These are phyloP conservation scores for Eucalyptus melliodora DNA, from an alignment of 345 rosid species.

Conservation along the genomic window DNA sequence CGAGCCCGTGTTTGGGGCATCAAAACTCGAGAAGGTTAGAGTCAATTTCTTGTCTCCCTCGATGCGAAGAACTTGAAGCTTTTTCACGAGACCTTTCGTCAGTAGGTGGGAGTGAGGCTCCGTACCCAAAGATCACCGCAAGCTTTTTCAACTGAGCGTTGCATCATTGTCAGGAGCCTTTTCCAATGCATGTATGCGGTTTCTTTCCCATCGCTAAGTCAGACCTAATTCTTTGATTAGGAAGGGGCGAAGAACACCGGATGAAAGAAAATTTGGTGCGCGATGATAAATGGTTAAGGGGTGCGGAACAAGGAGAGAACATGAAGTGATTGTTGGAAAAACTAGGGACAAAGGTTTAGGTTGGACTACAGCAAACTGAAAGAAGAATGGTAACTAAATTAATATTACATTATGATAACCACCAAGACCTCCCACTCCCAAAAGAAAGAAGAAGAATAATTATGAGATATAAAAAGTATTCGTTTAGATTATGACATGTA, in stretches of 20 bases:
- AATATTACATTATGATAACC: neutral
- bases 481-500: neutral
- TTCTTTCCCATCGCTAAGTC: neutral
- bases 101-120: neutral
- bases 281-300: neutral
- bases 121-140: neutral
- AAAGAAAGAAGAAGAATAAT: neutral
- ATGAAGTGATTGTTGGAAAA: neutral
- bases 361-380: neutral
- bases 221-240: neutral
- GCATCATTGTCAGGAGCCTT: neutral
- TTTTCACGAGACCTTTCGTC: neutral
- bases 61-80: neutral
- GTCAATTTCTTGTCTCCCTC: neutral
- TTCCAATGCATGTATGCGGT: neutral
- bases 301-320: neutral
- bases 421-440: neutral
- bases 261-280: neutral
- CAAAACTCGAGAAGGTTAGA: neutral
- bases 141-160: neutral
- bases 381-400: neutral
- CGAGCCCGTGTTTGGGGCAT: neutral
- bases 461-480: neutral
- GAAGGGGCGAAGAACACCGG: neutral
- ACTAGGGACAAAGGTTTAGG: neutral